Conservation (phyloP, 2,329 filamentous ascomycete genomes). For the Colletotrichum aenigma region DNA sequence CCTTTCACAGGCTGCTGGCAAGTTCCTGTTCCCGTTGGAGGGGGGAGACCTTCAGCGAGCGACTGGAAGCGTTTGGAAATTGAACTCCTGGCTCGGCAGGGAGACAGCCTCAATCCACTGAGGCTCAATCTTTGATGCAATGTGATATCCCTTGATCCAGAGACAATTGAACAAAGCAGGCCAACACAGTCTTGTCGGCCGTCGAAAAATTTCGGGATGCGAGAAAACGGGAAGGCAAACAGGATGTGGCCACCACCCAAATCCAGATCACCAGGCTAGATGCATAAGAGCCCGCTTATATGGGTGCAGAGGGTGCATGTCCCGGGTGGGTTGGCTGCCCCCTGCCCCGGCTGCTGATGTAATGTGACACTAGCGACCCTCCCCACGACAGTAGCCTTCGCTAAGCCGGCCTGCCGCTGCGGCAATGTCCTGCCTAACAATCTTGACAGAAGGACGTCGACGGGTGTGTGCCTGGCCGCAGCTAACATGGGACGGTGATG, state of each 20-base stretch:
- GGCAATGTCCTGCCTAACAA: neutral
- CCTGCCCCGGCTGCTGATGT: conserved; percentile 17
- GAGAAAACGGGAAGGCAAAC: conserved; percentile 8
- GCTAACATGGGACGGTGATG: conserved; percentile 9
- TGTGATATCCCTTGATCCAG: neutral
- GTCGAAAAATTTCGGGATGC: conserved; percentile 12
- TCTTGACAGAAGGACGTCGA: conserved; percentile 3
- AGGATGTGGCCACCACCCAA: conserved; percentile 14
- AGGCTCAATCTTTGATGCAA: neutral
- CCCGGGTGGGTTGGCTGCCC: conserved; percentile 8
- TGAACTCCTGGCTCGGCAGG: neutral
- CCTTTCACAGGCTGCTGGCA: neutral
- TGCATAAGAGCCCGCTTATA: conserved; percentile 21
- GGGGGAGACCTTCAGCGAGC: neutral
- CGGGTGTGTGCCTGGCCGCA: conserved; percentile 10
- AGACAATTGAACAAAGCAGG: neutral
- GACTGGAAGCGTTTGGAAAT: neutral
- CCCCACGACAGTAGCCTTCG: neutral
- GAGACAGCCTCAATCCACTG: neutral
- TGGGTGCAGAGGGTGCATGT: conserved; percentile 9
- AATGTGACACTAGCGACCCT: conserved; percentile 10
- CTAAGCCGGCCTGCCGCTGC: neutral
- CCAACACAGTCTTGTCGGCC: neutral
- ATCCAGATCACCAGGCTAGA: conserved; percentile 18
- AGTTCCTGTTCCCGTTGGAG: neutral